Evolutionary conservation across 768 basidiomycete genomes (phyloP).

Genomic region (Phlegmacium glaucopus): DNA sequence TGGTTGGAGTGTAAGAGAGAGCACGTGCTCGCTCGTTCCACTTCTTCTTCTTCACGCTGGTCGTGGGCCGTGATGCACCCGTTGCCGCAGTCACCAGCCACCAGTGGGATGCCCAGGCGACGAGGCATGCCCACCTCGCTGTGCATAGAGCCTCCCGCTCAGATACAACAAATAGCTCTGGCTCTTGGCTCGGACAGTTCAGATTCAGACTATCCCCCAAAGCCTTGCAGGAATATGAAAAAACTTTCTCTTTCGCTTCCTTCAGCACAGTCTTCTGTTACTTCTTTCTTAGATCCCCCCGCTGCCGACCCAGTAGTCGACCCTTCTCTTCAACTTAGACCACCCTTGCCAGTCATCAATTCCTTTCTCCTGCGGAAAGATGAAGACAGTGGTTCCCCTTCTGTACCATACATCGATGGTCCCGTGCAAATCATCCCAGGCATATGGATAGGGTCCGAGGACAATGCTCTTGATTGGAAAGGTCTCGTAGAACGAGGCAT

Average conservation of each 20-base stretch:
- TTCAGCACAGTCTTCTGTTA: constrained; percentile 55
- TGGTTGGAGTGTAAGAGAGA: constrained; percentile 7
- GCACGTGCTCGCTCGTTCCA: constrained; percentile 7
- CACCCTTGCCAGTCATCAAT: constrained; percentile 61
- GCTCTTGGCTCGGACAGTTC: constrained; percentile 46
- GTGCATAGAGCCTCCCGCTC: constrained; percentile 54
- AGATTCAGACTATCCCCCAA: constrained; percentile 48
- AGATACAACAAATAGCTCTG: constrained; percentile 46
- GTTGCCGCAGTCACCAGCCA: constrained; percentile 18
- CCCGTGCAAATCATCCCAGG: constrained; percentile 83
- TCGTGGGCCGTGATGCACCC: constrained; percentile 32
- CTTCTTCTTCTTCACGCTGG: constrained; percentile 37
- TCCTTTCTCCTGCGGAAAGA: constrained; percentile 60
- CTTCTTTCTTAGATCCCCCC: constrained; percentile 27
- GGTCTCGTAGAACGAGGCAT: constrained; percentile 70
- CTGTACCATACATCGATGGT: constrained; percentile 73
- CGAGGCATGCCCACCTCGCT: constrained; percentile 53
- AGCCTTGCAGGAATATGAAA: constrained; percentile 67
- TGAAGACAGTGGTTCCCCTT: constrained; percentile 52
- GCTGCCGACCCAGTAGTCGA: constrained; percentile 29
- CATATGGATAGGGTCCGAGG: constrained; percentile 89
- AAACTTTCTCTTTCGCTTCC: constrained; percentile 68
- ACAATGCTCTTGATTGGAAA: constrained; percentile 83
- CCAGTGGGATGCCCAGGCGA: constrained; percentile 39
- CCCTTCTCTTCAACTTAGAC: constrained; percentile 51